A percentile compares a stretch with the other conserved stretches of the same genome.
Evolutionary conservation across 768 basidiomycete species (phyloP).

Genomic region (Boletus huronensis): DNA sequence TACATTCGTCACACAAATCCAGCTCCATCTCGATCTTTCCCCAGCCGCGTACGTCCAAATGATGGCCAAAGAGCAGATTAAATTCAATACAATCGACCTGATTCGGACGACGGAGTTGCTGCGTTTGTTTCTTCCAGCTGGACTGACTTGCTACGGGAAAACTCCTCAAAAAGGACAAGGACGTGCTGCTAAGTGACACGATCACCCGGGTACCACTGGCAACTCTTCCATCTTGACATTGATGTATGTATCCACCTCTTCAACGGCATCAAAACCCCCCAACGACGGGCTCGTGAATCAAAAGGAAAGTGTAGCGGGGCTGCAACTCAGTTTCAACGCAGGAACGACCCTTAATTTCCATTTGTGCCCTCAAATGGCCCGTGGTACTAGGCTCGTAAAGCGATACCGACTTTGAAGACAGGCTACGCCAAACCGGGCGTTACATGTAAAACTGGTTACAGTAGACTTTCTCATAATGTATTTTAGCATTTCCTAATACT

Average conservation of each 20-base stretch:
- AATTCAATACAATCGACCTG: not conserved
- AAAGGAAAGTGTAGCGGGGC: not conserved
- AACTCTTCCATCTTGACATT: not conserved
- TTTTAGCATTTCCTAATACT: too few species aligned
- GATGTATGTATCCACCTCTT: not conserved
- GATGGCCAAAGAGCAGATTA: too few species aligned
- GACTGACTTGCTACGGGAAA: not conserved
- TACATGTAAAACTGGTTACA: not conserved
- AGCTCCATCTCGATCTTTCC: too few species aligned
- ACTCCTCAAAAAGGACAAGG: not conserved
- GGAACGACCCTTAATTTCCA: not conserved
- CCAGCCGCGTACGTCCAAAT: too few species aligned
- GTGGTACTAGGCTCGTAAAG: too few species aligned
- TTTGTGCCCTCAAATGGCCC: not conserved
- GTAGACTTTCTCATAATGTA: too few species aligned
- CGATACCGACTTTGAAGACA: not conserved
- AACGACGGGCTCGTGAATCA: too few species aligned
- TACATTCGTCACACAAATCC: too few species aligned
- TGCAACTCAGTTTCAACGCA: not conserved
- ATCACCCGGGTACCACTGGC: not conserved
- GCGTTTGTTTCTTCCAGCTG: not conserved
- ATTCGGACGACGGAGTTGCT: too few species aligned
- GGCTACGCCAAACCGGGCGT: not conserved
- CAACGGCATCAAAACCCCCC: not conserved
- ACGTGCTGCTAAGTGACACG: not conserved